Conservation (phyloP, 208 protist species). For the Acanthamoeba triangularis region DNA sequence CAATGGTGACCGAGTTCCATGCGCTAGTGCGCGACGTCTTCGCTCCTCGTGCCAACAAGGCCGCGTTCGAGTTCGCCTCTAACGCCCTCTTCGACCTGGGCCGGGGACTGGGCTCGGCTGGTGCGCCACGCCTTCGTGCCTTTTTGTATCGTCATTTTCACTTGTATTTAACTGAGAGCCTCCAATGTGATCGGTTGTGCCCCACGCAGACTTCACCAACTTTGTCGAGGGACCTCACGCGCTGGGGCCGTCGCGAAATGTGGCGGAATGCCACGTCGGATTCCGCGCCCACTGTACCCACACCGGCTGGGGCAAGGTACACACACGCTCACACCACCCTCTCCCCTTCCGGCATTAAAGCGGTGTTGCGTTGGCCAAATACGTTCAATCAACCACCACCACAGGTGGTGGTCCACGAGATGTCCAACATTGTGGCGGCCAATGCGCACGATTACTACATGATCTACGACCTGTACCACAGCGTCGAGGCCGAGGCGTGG, state of each 20-base stretch:
- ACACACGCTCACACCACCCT: background rate
- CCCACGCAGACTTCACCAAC: background rate
- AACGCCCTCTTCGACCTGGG: constrained; percentile 43
- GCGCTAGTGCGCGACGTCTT: background rate
- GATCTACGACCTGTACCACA: constrained; percentile 39
- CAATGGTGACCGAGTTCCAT: background rate
- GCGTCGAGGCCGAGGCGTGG: constrained; percentile 26
- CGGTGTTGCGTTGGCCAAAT: background rate
- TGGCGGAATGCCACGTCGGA: constrained; percentile 12
- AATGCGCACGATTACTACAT: constrained; percentile 35
- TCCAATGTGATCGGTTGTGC: too few relatives aligned
- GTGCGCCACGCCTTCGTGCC: background rate
- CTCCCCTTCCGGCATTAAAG: background rate
- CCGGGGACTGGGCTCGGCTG: background rate
- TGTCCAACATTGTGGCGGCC: background rate
- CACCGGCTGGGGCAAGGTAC: constrained; percentile 67
- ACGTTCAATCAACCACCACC: background rate
- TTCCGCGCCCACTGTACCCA: constrained; percentile 6
- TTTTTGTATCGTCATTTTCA: too few relatives aligned
- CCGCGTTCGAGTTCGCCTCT: constrained; percentile 39
- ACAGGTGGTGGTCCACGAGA: constrained; percentile 60
- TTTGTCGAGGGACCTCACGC: constrained; percentile 36
- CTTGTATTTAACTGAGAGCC: too few relatives aligned
- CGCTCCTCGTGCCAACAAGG: constrained; percentile 4
- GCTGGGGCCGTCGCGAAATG: background rate